Base-by-base conservation (phyloP, 331 rosid species). In the Arachis monticola region DNA sequence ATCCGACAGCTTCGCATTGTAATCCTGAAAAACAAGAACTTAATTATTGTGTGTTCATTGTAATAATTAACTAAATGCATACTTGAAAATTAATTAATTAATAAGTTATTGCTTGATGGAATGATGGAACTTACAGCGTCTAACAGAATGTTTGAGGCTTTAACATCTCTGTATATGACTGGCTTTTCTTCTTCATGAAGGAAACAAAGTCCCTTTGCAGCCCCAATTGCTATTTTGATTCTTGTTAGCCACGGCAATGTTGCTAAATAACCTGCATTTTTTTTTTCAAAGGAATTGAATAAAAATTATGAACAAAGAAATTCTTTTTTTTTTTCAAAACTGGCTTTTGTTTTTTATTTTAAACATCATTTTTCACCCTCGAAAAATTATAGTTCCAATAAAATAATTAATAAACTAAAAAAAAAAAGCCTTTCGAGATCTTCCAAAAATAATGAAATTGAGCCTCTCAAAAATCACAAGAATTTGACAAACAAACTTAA, bases 141-240 rank as follows among this genome's bases (percentile, higher is more conserved):
- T 32, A 95, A 78, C 60, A 95, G 77, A 78, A 95, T 88, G 80
- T 95, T 95, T 38, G 99, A 88, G 77, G 97, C 88, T 79, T 95
- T 95, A 64, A 95, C 66, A 85, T 95, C 99, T 75, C 99, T 84
- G 60, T 87, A 92, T 63, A 95, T 92, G 76, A 95, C 90, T 11
- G 96, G 93, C 27, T 78, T 88, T 68, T 90, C 92, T 79, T 89
- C 96, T 80, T 92, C 97, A 35, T 95, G 99, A 59, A 95, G 93
- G 69, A 91, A 92, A 80, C 85, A 80, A 7, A 95, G 92, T 52
- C 97, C 97, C 67, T 92, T 92, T n/a, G 99, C 99, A 3, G 99
- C 93, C 10, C 92, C 97, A 81, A 86, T 69, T 69, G 97, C 99
- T 69, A 95, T 87, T 70, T 92, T 90, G 46, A 90, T 72, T 83